A percentile compares a stretch with the other conserved stretches of the same genome.
These are phyloP conservation scores for Lithohypha guttulata DNA, from an alignment of 2,329 filamentous ascomycete genomes.

Conservation along the genomic window DNA sequence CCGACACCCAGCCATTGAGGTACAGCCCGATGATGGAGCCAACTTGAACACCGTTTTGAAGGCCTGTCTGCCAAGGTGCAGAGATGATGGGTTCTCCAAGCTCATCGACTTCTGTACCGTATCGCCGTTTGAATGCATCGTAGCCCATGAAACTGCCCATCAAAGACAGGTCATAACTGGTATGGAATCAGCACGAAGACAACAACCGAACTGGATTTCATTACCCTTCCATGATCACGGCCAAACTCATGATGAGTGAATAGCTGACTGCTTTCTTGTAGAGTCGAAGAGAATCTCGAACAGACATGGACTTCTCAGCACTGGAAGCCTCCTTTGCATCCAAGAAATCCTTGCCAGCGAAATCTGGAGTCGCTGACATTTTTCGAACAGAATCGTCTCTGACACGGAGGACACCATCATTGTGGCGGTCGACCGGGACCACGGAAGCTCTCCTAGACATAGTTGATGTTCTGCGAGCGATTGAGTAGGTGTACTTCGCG, in stretches of 20 bases:
- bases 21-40: conserved; percentile 59
- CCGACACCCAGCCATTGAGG: conserved; percentile 54
- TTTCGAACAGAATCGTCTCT: conserved; percentile 11
- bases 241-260: conserved; percentile 75
- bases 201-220: neutral
- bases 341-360: conserved; percentile 2
- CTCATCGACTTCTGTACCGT: conserved; percentile 30
- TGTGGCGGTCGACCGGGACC: conserved; percentile 7
- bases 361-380: neutral
- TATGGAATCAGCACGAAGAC: neutral
- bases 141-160: conserved; percentile 67
- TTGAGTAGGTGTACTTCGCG: neutral
- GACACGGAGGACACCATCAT: conserved; percentile 13
- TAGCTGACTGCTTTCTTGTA: conserved; percentile 81
- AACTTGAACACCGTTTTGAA: conserved; percentile 41
- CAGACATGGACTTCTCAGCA: conserved; percentile 9
- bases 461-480: neutral
- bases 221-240: conserved; percentile 73
- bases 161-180: conserved; percentile 60
- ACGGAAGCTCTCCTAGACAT: conserved; percentile 9
- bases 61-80: conserved; percentile 46
- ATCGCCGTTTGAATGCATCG: conserved; percentile 31
- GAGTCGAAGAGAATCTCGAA: conserved; percentile 60
- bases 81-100: conserved; percentile 37
- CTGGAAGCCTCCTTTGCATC: conserved; percentile 10